phyloP scores from a whole-genome alignment of 306 rosid species.

The Spatholobus suberectus region DNA sequence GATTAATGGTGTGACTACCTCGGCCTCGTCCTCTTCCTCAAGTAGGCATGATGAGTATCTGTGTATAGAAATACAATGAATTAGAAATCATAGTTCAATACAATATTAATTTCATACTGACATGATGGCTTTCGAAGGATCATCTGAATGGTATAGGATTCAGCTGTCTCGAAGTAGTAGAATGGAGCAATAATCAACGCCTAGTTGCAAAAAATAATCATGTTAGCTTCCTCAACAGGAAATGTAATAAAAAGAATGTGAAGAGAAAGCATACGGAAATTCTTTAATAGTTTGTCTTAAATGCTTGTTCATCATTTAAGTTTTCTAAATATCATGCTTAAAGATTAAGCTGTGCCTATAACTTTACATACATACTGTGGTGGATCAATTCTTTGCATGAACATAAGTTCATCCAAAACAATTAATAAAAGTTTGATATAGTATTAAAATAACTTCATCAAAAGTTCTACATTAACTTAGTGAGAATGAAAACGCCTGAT shows the following conservation, averaged over 20 bases:
- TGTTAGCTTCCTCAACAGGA: conserved; percentile 24
- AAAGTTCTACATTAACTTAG: too few relatives aligned
- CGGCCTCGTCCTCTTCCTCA: too few relatives aligned
- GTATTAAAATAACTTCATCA: not conserved
- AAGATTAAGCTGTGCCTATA: not conserved
- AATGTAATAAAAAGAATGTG: conserved; percentile 27
- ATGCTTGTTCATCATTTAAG: not conserved
- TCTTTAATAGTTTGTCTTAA: not conserved
- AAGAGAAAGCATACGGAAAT: not conserved
- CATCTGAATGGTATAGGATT: conserved; percentile 38
- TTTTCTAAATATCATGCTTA: not conserved
- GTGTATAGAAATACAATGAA: too few relatives aligned
- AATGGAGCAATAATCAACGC: conserved; percentile 4
- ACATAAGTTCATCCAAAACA: not conserved
- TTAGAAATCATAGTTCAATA: too few relatives aligned
- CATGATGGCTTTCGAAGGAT: not conserved
- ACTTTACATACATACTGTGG: not conserved
- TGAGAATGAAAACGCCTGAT: too few relatives aligned
- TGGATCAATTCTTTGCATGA: conserved; percentile 5
- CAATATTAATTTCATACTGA: too few relatives aligned
- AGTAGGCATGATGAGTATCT: too few relatives aligned
- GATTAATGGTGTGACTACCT: too few relatives aligned
- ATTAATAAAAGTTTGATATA: not conserved
- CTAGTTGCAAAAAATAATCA: conserved; percentile 3
- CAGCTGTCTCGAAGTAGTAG: not conserved